Percentiles rank a stretch among this genome's conserved stretches.
phyloP scores from a whole-genome alignment of 1,284 basidiomycete genomes.

The Pseudozyma thailandica region DNA sequence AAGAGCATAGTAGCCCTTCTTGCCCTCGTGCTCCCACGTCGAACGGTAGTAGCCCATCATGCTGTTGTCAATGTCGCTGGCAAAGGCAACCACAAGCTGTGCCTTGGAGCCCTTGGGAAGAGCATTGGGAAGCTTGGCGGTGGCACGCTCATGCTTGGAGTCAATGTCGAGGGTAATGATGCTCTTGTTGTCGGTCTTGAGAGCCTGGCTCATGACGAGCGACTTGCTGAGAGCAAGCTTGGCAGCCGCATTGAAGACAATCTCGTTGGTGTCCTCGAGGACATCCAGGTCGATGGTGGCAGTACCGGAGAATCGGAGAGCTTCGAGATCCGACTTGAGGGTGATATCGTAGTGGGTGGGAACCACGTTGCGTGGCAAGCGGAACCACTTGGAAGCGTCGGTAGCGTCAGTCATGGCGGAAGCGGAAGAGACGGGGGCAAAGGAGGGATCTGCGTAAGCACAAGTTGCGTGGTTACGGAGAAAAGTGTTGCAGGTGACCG shows the following conservation, averaged over 20 bases:
- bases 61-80: slow-evolving; percentile 58
- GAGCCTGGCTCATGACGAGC: slow-evolving; percentile 74
- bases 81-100: slow-evolving; percentile 57
- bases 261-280: slow-evolving; percentile 73
- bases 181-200: slow-evolving; percentile 73
- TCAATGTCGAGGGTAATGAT: slow-evolving; percentile 70
- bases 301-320: slow-evolving; percentile 79
- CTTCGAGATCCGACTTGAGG: slow-evolving; percentile 81
- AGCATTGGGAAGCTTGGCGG: slow-evolving; percentile 52
- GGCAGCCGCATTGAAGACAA: slow-evolving; percentile 70
- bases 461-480: slow-evolving; percentile 42
- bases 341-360: slow-evolving; percentile 85
- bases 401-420: slow-evolving; percentile 49
- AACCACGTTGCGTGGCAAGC: slow-evolving; percentile 79
- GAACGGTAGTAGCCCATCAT: slow-evolving; percentile 69
- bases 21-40: slow-evolving; percentile 69
- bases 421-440: slow-evolving; percentile 37
- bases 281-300: slow-evolving; percentile 83
- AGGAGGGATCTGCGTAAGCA: slow-evolving; percentile 32
- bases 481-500: slow-evolving; percentile 13
- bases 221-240: slow-evolving; percentile 78
- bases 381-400: slow-evolving; percentile 71
- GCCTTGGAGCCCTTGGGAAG: slow-evolving; percentile 61
- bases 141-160: slow-evolving; percentile 58
- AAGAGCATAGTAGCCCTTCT: slow-evolving; percentile 68